Evolutionary conservation across 148 eudicot genomes (phyloP), one percentile per base, ranked within the genome.

Genomic region (Persicaria tinctoria): DNA sequence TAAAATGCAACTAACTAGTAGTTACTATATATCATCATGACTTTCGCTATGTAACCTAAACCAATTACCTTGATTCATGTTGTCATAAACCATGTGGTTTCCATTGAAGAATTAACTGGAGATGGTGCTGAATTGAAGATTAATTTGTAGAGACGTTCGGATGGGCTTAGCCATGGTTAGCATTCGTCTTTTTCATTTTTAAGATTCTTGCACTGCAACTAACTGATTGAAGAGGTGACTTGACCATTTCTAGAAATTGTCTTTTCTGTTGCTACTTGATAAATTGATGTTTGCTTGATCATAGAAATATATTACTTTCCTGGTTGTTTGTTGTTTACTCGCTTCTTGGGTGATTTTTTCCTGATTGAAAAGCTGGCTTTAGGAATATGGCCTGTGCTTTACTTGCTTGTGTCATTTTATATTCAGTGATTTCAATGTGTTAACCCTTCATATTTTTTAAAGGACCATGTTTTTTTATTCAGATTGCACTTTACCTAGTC

Each of bases 281-380:
- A 56, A 18, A 56, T 56, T 56, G 27, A 56, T 56, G 8, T 56
- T n/a, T 56, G 62, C 62, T 56, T 56, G 62, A 56, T 56, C n/a
- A 16, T 55, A n/a, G 23, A 4, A 56, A 17, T 17, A 17, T 56
- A 56, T 56, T 56, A 56, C 62, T 56, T 56, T 6, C 3, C 27
- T 56, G 23, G 9, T 56, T 32, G 8, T 8, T 56, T 56, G 62
- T n/a, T 56, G 62, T 56, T 6, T 56, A 56, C 9, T 51, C n/a
- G n/a, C n/a, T 55, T 17, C 14, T 32, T 32, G 3, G 41, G 41
- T 2, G 41, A 32, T 32, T 18, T 18, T 55, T 55, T 55, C 17
- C 14, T 55, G 5, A 16, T 16, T 16, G 20, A 55, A 55, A 16
- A 55, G 32, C 62, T 56, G 62, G 27, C 62, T 17, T 56, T n/a